Conservation (phyloP, 768 basidiomycete species). For the Mycena indigotica region DNA sequence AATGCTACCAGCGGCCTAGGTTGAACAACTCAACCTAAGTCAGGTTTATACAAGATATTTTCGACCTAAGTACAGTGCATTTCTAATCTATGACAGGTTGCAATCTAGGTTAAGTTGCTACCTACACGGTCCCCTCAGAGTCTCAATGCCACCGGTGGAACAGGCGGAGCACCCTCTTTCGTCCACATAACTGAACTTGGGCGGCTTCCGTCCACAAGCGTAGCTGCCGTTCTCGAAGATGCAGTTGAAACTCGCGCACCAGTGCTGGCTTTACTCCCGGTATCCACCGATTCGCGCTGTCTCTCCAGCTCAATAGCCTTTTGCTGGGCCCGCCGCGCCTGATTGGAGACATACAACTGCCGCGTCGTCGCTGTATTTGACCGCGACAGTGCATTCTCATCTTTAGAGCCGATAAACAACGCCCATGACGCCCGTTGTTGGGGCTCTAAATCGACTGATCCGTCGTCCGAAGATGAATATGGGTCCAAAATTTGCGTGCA, state of each 20-base stretch:
- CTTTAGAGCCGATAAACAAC: neutral
- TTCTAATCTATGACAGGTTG: too few relatives aligned
- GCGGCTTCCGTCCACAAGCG: neutral
- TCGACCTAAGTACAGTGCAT: too few relatives aligned
- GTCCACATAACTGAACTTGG: neutral
- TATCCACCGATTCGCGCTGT: neutral
- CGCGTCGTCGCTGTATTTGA: conserved; percentile 8
- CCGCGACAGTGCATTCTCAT: neutral
- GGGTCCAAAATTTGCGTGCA: neutral
- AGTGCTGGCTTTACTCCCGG: neutral
- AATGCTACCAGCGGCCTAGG: too few relatives aligned
- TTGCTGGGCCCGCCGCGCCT: conserved; percentile 2
- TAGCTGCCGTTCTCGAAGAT: neutral
- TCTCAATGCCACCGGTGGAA: too few relatives aligned
- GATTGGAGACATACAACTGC: conserved; percentile 14
- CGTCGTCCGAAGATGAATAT: neutral
- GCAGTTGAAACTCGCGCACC: neutral
- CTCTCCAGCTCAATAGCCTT: conserved; percentile 7
- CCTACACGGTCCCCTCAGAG: too few relatives aligned
- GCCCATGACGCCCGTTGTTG: neutral
- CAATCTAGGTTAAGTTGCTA: too few relatives aligned
- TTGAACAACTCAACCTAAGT: too few relatives aligned
- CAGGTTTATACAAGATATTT: too few relatives aligned
- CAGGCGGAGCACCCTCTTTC: neutral
- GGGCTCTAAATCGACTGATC: neutral